These are phyloP conservation scores for Astrothelium subdiscretum DNA, from an alignment of 495 filamentous ascomycete species.

Conservation along the genomic window DNA sequence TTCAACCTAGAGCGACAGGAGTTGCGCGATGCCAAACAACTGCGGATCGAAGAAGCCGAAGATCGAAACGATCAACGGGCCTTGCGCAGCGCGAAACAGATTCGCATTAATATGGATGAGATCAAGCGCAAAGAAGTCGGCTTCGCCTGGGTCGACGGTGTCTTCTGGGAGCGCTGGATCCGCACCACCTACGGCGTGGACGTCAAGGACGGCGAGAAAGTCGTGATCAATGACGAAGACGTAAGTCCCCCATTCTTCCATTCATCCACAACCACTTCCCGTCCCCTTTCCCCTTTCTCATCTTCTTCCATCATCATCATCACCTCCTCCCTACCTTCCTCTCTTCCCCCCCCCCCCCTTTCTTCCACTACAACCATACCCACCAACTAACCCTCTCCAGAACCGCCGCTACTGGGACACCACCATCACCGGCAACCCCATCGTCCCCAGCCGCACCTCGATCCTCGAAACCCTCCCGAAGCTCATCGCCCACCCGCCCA, in stretches of 20 bases:
- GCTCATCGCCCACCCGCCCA: constrained; percentile 55
- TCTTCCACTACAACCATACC: neutral
- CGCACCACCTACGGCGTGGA: constrained; percentile 87
- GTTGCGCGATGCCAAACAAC: constrained; percentile 82
- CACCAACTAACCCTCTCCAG: constrained; percentile 35
- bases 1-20: constrained; percentile 90
- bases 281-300: neutral
- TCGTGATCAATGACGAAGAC: constrained; percentile 96
- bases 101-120: constrained; percentile 78
- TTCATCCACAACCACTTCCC: neutral
- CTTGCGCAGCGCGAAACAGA: constrained; percentile 77
- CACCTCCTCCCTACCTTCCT: no score
- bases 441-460: constrained; percentile 80
- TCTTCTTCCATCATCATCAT: neutral
- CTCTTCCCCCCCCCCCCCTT: neutral
- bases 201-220: constrained; percentile 71
- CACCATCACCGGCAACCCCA: constrained; percentile 74
- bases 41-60: constrained; percentile 91
- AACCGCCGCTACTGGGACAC: constrained; percentile 90
- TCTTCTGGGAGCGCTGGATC: constrained; percentile 97
- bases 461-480: constrained; percentile 91
- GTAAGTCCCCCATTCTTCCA: constrained; percentile 43
- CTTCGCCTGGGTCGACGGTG: constrained; percentile 97
- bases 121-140: constrained; percentile 77
- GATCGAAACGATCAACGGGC: constrained; percentile 85